A percentile compares a stretch with the other conserved stretches of the same genome.
phyloP scores from a whole-genome alignment of 768 basidiomycete species.

The Crassisporium funariophilum region DNA sequence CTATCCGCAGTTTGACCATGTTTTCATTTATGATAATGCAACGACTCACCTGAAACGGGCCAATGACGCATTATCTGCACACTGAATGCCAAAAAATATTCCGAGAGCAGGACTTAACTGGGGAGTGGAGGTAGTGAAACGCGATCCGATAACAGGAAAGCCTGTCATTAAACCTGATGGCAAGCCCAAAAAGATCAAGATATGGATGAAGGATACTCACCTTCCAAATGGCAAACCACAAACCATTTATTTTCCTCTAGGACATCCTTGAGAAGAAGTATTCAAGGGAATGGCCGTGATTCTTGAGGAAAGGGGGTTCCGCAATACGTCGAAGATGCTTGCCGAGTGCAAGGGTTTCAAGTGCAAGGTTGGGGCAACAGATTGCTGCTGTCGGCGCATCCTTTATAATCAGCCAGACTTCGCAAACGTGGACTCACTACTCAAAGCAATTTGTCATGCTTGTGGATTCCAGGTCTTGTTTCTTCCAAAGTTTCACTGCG shows the following conservation, averaged over 20 bases:
- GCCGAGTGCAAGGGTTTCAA: conserved; percentile 35
- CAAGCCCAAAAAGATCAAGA: conserved; percentile 22
- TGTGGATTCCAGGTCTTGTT: conserved; percentile 22
- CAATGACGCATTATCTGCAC: conserved; percentile 32
- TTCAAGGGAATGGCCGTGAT: conserved; percentile 40
- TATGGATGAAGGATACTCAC: conserved; percentile 29
- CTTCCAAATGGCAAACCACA: conserved; percentile 29
- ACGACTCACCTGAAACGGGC: conserved; percentile 33
- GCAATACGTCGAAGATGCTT: conserved; percentile 23
- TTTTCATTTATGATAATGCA: no score
- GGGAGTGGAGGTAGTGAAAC: conserved; percentile 16
- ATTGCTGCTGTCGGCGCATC: conserved; percentile 34
- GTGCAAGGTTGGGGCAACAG: conserved; percentile 7
- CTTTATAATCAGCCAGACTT: conserved; percentile 45
- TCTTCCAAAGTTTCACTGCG: conserved; percentile 32
- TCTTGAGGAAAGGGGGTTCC: conserved; percentile 25
- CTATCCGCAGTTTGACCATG: conserved; percentile 28
- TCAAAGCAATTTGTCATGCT: conserved; percentile 28
- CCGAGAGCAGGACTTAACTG: conserved; percentile 19
- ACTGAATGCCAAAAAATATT: conserved; percentile 34
- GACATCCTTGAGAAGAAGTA: conserved; percentile 22
- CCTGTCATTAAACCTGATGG: conserved; percentile 26
- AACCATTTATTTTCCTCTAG: conserved; percentile 31
- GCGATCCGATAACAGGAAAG: conserved; percentile 19
- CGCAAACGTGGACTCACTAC: conserved; percentile 27